Evolutionary conservation across 2,329 filamentous ascomycete genomes (phyloP).

Genomic region (Aspergillus sp.): DNA sequence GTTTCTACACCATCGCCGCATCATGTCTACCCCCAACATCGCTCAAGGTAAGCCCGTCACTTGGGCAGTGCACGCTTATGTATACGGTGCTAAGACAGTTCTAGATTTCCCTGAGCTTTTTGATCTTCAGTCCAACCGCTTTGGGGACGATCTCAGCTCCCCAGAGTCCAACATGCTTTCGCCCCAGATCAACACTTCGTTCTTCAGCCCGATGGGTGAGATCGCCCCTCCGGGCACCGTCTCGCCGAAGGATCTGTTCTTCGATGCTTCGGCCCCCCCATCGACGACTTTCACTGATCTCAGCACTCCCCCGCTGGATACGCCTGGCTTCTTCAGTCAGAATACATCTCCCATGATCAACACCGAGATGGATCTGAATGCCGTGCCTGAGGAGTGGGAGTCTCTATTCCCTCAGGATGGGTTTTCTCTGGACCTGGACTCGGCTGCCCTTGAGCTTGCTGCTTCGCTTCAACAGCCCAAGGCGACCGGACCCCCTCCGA

Average conservation of each 20-base stretch:
- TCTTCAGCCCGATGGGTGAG: constrained; percentile 50
- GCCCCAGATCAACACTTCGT: constrained; percentile 31
- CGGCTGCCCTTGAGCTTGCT: constrained; percentile 37
- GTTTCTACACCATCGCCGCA: constrained; percentile 32
- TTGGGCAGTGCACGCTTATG: neutral
- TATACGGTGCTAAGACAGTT: constrained; percentile 25
- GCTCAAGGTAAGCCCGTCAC: constrained; percentile 34
- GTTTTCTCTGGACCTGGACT: constrained; percentile 30
- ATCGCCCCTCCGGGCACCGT: constrained; percentile 61
- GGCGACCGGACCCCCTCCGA: constrained; percentile 19
- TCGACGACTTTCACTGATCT: constrained; percentile 80
- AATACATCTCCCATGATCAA: constrained; percentile 79
- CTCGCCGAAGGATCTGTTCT: constrained; percentile 78
- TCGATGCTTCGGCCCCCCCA: constrained; percentile 76
- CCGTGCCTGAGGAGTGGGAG: constrained; percentile 64
- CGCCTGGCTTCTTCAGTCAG: constrained; percentile 68
- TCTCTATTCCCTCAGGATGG: constrained; percentile 55
- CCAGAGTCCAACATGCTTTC: constrained; percentile 31
- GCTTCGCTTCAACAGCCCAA: constrained; percentile 24
- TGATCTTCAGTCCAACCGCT: constrained; percentile 30
- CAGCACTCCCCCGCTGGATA: constrained; percentile 80
- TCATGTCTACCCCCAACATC: constrained; percentile 45
- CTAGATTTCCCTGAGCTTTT: constrained; percentile 33
- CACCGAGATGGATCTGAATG: constrained; percentile 57
- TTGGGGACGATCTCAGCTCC: constrained; percentile 29